These are phyloP conservation scores for Leccinum sublutescens DNA, from an alignment of 768 basidiomycete genomes.

Conservation along the genomic window DNA sequence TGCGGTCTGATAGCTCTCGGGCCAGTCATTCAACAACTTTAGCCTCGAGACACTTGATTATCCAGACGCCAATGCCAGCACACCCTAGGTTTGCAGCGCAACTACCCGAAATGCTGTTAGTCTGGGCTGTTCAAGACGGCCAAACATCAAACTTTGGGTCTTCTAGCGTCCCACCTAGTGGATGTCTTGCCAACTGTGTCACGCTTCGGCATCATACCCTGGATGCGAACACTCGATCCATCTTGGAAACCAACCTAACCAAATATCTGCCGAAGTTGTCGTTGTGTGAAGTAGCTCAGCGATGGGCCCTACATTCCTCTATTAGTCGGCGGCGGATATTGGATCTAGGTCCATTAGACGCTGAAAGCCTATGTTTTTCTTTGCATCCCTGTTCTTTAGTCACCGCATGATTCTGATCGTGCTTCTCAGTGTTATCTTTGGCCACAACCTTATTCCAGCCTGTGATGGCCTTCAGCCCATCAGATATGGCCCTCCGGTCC, in stretches of 20 bases:
- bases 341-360: not conserved
- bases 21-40: not conserved
- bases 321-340: not conserved
- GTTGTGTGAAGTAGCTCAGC: not conserved
- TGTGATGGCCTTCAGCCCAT: not conserved
- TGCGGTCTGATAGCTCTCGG: not conserved
- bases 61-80: not conserved
- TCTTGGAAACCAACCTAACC: not conserved
- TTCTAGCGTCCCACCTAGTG: not conserved
- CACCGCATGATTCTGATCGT: not conserved
- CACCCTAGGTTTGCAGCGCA: not conserved
- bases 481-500: not conserved
- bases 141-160: not conserved
- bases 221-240: not conserved
- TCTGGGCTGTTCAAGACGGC: not conserved
- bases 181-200: not conserved
- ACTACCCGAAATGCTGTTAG: not conserved
- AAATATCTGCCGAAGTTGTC: not conserved
- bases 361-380: not conserved
- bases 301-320: not conserved
- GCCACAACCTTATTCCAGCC: not conserved
- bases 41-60: not conserved
- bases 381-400: not conserved
- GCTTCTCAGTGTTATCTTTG: not conserved
- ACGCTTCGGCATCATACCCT: not conserved